Percentiles rank a stretch among this genome's conserved stretches.
Evolutionary conservation across 2,329 filamentous ascomycete species (phyloP).

Genomic region (Trichoderma cornu-damae): DNA sequence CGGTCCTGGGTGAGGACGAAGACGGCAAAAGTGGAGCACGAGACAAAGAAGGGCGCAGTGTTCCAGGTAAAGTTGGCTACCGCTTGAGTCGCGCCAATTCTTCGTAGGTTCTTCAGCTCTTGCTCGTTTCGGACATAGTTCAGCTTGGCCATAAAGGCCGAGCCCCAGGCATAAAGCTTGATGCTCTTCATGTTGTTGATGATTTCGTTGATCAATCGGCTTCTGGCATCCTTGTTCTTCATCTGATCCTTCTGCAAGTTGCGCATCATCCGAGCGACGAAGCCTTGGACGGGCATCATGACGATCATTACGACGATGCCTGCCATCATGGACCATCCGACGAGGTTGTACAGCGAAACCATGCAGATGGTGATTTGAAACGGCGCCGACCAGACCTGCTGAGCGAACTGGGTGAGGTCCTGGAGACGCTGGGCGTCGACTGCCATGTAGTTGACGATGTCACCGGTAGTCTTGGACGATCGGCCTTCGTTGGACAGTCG

Average conservation of each 20-base stretch:
- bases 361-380: constrained; percentile 97
- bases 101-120: constrained; percentile 90
- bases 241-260: constrained; percentile 92
- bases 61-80: constrained; percentile 98
- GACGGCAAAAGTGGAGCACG: constrained; percentile 90
- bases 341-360: constrained; percentile 90
- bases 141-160: constrained; percentile 94
- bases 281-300: constrained; percentile 94
- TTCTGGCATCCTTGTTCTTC: constrained; percentile 97
- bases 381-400: constrained; percentile 93
- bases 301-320: constrained; percentile 92
- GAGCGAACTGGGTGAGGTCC: constrained; percentile 90
- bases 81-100: constrained; percentile 90
- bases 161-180: constrained; percentile 97
- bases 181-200: constrained; percentile 99
- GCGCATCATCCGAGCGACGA: constrained; percentile 91
- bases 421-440: constrained; percentile 94
- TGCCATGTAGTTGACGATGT: constrained; percentile 99
- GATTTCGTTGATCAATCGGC: constrained; percentile 92
- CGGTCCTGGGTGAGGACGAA: constrained; percentile 80
- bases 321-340: constrained; percentile 91
- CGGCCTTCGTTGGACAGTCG: constrained; percentile 90
- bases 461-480: constrained; percentile 82
- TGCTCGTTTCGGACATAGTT: constrained; percentile 94
- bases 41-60: constrained; percentile 94